Evolutionary conservation across 768 basidiomycete species (phyloP).

Genomic region (Melanogaster broomeanus): DNA sequence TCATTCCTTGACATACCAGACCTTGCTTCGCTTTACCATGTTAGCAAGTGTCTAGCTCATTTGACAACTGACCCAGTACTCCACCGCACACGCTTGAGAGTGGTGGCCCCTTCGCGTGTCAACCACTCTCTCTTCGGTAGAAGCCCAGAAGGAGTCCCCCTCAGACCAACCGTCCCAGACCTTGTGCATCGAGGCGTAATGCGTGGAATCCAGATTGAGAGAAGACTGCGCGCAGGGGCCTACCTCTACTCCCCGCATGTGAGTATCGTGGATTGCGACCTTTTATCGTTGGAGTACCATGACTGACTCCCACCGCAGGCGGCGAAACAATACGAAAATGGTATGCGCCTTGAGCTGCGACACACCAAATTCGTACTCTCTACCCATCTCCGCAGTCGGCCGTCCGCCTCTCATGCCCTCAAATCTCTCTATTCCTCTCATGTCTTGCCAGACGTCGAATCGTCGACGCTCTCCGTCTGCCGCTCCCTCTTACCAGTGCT

Average conservation of each 20-base stretch:
- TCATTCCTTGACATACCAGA: conserved; percentile 77
- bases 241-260: conserved; percentile 68
- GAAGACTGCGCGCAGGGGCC: conserved; percentile 63
- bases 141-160: conserved; percentile 51
- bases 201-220: conserved; percentile 64
- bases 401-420: conserved; percentile 38
- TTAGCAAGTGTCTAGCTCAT: conserved; percentile 46
- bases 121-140: conserved; percentile 64
- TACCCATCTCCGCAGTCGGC: conserved; percentile 52
- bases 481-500: conserved; percentile 64
- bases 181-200: conserved; percentile 72
- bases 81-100: conserved; percentile 58
- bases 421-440: conserved; percentile 49
- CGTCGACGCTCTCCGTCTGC: conserved; percentile 54
- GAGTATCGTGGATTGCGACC: conserved; percentile 15
- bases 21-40: conserved; percentile 52
- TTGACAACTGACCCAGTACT: conserved; percentile 65
- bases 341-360: conserved; percentile 51
- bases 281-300: not conserved
- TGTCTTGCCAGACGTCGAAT: conserved; percentile 65
- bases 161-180: conserved; percentile 67
- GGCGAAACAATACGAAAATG: conserved; percentile 64
- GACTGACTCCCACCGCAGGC: conserved; percentile 44
- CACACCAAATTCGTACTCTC: conserved; percentile 56
- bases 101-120: conserved; percentile 68